Evolutionary conservation across 495 filamentous ascomycete species (phyloP).

Genomic region (Penicillium psychrofluorescens): DNA sequence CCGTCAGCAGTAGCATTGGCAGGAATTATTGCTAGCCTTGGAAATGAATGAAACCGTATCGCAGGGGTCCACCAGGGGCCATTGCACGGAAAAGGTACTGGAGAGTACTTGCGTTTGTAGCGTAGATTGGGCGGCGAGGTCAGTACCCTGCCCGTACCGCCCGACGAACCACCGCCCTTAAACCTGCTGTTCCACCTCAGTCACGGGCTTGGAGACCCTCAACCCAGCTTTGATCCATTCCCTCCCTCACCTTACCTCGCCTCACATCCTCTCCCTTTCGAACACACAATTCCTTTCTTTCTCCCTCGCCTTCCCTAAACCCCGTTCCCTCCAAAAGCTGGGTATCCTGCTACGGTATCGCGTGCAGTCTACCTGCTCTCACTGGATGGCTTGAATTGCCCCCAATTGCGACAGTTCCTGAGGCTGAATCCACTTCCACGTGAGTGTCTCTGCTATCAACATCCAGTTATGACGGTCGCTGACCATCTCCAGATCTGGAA

Average conservation of each 20-base stretch:
- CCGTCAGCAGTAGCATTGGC: no score
- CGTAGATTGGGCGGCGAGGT: not conserved
- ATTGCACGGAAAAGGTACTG: no score
- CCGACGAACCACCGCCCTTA: constrained; percentile 1
- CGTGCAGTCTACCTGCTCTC: constrained; percentile 18
- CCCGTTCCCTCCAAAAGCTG: constrained; percentile 1
- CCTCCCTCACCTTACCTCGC: no score
- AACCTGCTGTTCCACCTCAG: no score
- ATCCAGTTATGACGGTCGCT: no score
- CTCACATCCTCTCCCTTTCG: not conserved
- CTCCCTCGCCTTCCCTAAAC: constrained; percentile 3
- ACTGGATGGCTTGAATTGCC: constrained; percentile 27
- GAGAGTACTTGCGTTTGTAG: no score
- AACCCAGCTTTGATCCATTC: no score
- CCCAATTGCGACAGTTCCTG: constrained; percentile 14
- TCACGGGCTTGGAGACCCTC: no score
- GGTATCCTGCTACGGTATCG: constrained; percentile 22
- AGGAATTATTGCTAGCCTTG: no score
- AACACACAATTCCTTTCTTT: not conserved
- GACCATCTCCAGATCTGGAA: not conserved
- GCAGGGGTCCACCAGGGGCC: no score
- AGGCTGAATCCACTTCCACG: constrained; percentile 1
- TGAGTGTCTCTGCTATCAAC: not conserved
- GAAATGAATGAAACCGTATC: no score
- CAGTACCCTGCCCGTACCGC: constrained; percentile 7